Conservation (phyloP, 2,329 filamentous ascomycete genomes). For the Colletotrichum incanum region DNA sequence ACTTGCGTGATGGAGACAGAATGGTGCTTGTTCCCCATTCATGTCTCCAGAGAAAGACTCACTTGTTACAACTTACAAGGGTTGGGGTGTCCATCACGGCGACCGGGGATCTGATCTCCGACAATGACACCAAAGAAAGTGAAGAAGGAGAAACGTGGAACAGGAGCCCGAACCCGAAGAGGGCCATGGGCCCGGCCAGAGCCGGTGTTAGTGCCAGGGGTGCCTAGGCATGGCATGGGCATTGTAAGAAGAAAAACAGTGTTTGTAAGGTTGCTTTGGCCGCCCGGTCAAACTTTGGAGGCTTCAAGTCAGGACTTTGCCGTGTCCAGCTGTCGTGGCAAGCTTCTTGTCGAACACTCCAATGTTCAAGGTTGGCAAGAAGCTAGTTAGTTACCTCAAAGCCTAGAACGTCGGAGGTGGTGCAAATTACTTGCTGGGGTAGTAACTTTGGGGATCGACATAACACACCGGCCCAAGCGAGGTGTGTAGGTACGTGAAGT, state of each 20-base stretch:
- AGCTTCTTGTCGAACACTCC: neutral
- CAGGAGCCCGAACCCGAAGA: constrained; percentile 8
- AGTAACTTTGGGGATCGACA: constrained; percentile 18
- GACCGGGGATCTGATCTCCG: neutral
- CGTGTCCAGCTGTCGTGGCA: neutral
- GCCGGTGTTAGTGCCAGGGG: constrained; percentile 32
- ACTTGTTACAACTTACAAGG: constrained; percentile 29
- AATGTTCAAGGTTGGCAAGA: neutral
- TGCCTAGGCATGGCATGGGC: constrained; percentile 10
- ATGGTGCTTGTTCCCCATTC: neutral
- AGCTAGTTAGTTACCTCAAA: neutral
- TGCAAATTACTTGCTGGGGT: neutral
- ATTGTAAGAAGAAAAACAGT: neutral
- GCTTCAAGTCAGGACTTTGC: neutral
- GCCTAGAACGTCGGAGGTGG: neutral
- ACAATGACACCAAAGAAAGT: constrained; percentile 18
- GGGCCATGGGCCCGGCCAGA: constrained; percentile 28
- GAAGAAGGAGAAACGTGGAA: constrained; percentile 29
- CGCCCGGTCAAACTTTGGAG: constrained; percentile 25
- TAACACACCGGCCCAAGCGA: constrained; percentile 21
- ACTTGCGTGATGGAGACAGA: constrained; percentile 28
- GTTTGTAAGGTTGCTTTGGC: constrained; percentile 28
- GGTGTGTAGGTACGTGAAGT: neutral
- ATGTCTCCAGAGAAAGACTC: constrained; percentile 17
- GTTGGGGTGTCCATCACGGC: constrained; percentile 3